Evolutionary conservation across 345 rosid species (phyloP).

Genomic region (Erysimum cheiranthoides): DNA sequence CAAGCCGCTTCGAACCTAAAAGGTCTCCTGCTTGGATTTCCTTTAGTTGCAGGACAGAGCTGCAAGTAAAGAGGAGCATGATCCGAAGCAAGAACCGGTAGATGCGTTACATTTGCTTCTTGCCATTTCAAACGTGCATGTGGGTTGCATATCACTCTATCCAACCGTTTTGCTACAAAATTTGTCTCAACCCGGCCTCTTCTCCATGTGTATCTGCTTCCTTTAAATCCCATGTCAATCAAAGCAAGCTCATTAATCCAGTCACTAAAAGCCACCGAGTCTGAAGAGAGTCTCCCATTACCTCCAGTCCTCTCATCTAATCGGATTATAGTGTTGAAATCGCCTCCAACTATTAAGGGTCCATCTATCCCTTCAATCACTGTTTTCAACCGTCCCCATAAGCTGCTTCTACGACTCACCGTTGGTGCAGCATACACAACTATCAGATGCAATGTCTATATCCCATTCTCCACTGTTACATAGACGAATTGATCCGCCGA

Average conservation of each 20-base stretch:
- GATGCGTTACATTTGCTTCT: too few species aligned
- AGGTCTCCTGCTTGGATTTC: too few species aligned
- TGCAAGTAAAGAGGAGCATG: too few species aligned
- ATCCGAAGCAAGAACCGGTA: too few species aligned
- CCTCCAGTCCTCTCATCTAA: not conserved
- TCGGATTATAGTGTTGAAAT: not conserved
- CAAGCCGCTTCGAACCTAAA: too few species aligned
- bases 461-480: not conserved
- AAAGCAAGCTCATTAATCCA: not conserved
- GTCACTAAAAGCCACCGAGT: not conserved
- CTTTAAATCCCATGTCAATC: not conserved
- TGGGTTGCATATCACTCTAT: too few species aligned
- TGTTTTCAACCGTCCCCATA: not conserved
- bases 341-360: not conserved
- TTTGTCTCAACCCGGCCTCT: too few species aligned
- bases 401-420: not conserved
- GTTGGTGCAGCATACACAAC: constrained; percentile 3
- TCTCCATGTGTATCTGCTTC: not conserved
- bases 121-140: too few species aligned
- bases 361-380: not conserved
- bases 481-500: not conserved
- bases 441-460: not conserved
- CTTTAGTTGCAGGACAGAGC: too few species aligned
- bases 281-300: not conserved
- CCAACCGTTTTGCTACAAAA: too few species aligned